Evolutionary conservation across 768 basidiomycete genomes (phyloP), one percentile per base, ranked within the genome.

Genomic region (Agaricus blazei): DNA sequence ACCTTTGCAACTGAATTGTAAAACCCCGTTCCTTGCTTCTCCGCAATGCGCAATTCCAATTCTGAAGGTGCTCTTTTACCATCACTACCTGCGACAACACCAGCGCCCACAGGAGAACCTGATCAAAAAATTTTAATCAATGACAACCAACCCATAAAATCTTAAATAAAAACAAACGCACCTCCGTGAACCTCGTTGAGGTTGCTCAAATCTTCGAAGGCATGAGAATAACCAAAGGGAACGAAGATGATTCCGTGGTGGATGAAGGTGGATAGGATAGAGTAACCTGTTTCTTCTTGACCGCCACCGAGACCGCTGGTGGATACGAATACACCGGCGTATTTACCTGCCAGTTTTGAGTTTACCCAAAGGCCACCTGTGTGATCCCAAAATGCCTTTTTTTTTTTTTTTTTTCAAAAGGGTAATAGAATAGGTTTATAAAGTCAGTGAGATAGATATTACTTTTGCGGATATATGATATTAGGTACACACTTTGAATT

Each of bases 61-160:
- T 63, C 47, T 9, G 70, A 65, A 2, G 84, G 81, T 57, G 72
- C 66, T 56, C 83, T 79, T 4, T 65, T 62, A 6, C 80, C 82
- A 51, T 74, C 68, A 1, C 61, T 34, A 1, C 68, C 75, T 14
- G 82, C 75, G 57, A 78, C 74, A 7, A 83, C 83, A 23, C 84
- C 86, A n/a, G 88, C 85, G 37, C 89, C 90, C 80, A 82, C 90
- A 15, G 90, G 80, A 6, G 85, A 85, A 8, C 86, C 86, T 84
- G 58, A 3, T 12, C 4, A 27, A 49, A 43, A 12, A 51, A 24
- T n/a, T n/a, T n/a, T n/a, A n/a, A n/a, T 19, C 19, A 19, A 19
- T 19, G 0, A 19, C 19, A 19, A 19, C 19, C 19, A 19, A 1
- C 19, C 19, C 19, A 19, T 19, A 7, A 19, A 47, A 9, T 48